Conservation (phyloP, 208 protist genomes). For the Trypanosoma brucei region DNA sequence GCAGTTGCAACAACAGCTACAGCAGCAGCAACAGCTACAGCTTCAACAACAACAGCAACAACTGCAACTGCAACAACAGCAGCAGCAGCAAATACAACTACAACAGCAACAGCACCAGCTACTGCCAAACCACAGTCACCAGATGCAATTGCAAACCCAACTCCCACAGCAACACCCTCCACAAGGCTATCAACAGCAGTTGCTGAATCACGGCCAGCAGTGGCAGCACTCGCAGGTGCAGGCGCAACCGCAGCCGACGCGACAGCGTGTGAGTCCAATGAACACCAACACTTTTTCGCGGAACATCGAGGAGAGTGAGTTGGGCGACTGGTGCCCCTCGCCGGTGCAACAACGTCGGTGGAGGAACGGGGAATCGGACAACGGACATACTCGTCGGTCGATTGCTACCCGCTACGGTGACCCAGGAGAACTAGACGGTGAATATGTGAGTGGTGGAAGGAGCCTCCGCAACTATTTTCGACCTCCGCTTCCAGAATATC, state of each 20-base stretch:
- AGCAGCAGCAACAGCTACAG: neutral
- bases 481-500: constrained; percentile 8
- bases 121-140: neutral
- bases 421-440: constrained; percentile 27
- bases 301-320: neutral
- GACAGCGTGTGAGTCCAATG: constrained; percentile 1
- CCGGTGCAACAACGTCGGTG: constrained; percentile 10
- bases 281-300: constrained; percentile 4
- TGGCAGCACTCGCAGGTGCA: neutral
- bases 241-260: constrained; percentile 9
- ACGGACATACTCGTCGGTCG: constrained; percentile 2
- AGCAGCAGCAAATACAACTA: neutral
- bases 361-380: constrained; percentile 7
- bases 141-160: neutral
- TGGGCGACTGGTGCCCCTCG: constrained; percentile 6
- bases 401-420: constrained; percentile 27
- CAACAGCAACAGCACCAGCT: neutral
- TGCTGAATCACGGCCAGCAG: neutral
- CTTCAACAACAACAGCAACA: neutral
- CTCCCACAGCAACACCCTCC: neutral
- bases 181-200: neutral
- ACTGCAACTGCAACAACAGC: neutral
- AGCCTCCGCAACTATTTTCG: constrained; percentile 61
- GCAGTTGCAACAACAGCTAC: neutral
- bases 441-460: constrained; percentile 7